These are phyloP conservation scores for Glycyrrhiza uralensis DNA, from an alignment of 306 rosid genomes.

Conservation along the genomic window DNA sequence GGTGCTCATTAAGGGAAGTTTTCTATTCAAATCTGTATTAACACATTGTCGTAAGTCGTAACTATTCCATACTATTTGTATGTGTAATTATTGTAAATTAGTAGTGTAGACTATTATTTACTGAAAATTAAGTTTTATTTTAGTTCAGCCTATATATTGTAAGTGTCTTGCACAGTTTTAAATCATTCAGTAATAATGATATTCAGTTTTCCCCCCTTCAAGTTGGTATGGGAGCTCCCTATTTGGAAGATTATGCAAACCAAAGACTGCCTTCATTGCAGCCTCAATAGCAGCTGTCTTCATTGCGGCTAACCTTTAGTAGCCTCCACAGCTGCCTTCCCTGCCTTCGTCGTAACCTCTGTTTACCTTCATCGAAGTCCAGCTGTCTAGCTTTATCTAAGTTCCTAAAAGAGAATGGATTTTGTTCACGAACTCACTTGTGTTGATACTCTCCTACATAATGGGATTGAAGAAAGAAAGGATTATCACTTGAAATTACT, in stretches of 20 bases:
- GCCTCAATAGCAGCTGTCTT: too few relatives aligned
- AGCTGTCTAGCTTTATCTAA: too few relatives aligned
- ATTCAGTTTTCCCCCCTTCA: too few relatives aligned
- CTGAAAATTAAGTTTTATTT: background rate
- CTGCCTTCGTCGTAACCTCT: too few relatives aligned
- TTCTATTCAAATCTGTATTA: background rate
- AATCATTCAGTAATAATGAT: background rate
- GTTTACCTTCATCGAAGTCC: too few relatives aligned
- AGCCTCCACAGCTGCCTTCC: too few relatives aligned
- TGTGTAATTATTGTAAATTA: background rate
- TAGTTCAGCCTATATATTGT: background rate
- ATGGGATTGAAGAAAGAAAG: background rate
- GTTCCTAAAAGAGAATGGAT: too few relatives aligned
- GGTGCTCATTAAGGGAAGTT: background rate
- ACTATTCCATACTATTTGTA: background rate
- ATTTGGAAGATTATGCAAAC: too few relatives aligned
- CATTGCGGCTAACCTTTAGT: too few relatives aligned
- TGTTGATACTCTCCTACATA: background rate
- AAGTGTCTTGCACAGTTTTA: background rate
- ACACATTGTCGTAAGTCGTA: background rate
- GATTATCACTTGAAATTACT: background rate
- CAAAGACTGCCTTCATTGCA: too few relatives aligned
- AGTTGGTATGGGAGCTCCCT: too few relatives aligned
- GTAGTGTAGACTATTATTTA: background rate
- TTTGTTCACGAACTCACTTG: background rate